phyloP scores from a whole-genome alignment of 257 asterid species.

The Voacanga thouarsii region DNA sequence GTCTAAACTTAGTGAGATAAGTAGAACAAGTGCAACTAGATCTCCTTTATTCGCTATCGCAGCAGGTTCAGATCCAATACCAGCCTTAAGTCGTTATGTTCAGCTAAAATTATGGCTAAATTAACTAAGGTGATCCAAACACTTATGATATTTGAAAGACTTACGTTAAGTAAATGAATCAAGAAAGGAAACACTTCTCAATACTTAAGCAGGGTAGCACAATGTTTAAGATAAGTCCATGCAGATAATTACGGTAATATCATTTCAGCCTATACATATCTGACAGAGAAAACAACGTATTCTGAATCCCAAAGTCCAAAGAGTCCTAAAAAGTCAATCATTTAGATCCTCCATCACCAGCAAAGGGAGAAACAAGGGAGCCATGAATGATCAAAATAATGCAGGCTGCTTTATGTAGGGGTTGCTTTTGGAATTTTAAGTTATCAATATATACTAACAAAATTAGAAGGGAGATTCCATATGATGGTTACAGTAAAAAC shows the following conservation, averaged over 20 bases:
- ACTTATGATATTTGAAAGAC: neutral
- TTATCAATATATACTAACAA: too few relatives aligned
- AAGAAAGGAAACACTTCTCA: neutral
- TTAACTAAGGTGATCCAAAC: neutral
- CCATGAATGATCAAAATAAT: neutral
- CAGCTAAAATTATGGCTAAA: neutral
- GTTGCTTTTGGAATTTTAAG: too few relatives aligned
- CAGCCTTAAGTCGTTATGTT: neutral
- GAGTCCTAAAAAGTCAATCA: neutral
- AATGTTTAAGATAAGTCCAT: neutral
- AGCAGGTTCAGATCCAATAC: neutral
- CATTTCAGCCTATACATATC: neutral
- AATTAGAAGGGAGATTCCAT: neutral
- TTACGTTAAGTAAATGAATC: neutral
- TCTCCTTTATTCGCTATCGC: neutral
- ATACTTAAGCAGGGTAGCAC: neutral
- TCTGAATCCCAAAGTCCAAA: neutral
- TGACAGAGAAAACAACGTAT: neutral
- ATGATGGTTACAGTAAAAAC: neutral
- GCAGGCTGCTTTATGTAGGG: too few relatives aligned
- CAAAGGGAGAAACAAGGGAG: neutral
- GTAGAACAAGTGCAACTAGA: neutral
- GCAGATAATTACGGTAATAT: neutral
- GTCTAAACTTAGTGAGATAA: neutral
- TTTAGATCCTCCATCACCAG: neutral